Evolutionary conservation across 1,284 basidiomycete genomes (phyloP), one percentile per base, ranked within the genome.

Genomic region (Melampsora larici-populina): DNA sequence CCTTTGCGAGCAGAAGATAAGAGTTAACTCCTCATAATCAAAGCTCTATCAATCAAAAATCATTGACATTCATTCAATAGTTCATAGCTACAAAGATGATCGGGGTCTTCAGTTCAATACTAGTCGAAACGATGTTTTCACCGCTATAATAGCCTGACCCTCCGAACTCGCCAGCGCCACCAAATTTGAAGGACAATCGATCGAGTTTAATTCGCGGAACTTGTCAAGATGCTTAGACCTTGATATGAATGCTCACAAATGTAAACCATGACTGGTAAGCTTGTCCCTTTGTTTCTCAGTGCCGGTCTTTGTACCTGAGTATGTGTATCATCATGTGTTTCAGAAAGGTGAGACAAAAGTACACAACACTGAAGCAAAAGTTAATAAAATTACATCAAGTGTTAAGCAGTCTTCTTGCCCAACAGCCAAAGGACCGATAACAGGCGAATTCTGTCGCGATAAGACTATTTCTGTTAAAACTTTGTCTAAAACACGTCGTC

Each of bases 321-420:
- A 40, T 40, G 36, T 40, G 11, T 40, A 40, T 40, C 36, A 40
- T 40, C 7, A 40, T 40, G 36, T 6, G 11, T 8, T 40, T 11
- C 36, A 13, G 43, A 46, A 46, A 1, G 43, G 11, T 40, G 36
- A 40, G 43, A 46, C 7, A 40, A 40, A 0, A 40, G 7, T 40
- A 40, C 11, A 40, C 36, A 40, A 40, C 1, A 40, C 36, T 11
- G 11, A 13, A 46, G 11, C 13, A 46, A 46, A 46, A 3, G 2
- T 8, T 15, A 15, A 18, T 31, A 40, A 40, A 40, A 40, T 40
- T 11, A 68, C 66, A 48, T 68, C 66, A 11, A 68, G 15, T 9
- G 66, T 49, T n/a, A 68, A 26, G 29, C 66, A 68, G 33, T 68
- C 66, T n/a, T 68, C 66, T 48, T 68, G 66, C 26, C 66, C 66